These are phyloP conservation scores for Monilinia fructigena DNA, from an alignment of 2,329 filamentous ascomycete species.

Conservation along the genomic window DNA sequence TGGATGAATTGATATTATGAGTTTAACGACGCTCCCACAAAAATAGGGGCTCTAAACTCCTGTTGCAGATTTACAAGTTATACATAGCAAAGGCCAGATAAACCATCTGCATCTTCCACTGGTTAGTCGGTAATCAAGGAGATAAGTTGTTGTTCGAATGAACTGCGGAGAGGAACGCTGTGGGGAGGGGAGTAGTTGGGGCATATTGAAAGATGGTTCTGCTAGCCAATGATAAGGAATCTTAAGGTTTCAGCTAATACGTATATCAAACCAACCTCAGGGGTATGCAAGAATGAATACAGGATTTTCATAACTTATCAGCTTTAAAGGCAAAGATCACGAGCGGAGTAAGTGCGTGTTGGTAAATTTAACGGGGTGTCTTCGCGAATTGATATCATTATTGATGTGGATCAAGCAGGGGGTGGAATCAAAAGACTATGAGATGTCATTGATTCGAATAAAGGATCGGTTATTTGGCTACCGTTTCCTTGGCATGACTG, in stretches of 20 bases:
- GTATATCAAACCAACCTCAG: neutral
- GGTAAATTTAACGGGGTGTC: neutral
- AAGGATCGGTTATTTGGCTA: neutral
- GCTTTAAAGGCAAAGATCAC: neutral
- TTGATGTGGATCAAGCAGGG: neutral
- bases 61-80: neutral
- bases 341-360: neutral
- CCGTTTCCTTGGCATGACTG: neutral
- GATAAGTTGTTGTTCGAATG: neutral
- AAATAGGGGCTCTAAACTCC: neutral
- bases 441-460: neutral
- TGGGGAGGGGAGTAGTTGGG: too few species aligned
- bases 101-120: neutral
- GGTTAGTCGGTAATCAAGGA: neutral
- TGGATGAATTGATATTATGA: neutral
- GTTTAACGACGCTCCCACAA: neutral
- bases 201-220: neutral
- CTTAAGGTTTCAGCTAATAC: neutral
- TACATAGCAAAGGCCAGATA: neutral
- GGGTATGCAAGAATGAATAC: neutral
- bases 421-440: neutral
- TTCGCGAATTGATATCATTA: neutral
- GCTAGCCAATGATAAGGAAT: neutral
- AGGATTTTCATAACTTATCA: conserved; percentile 6
- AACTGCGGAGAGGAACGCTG: neutral